Percentiles rank a stretch among this genome's conserved stretches.
phyloP scores from a whole-genome alignment of 495 filamentous ascomycete species.

The Rusavskia elegans region DNA sequence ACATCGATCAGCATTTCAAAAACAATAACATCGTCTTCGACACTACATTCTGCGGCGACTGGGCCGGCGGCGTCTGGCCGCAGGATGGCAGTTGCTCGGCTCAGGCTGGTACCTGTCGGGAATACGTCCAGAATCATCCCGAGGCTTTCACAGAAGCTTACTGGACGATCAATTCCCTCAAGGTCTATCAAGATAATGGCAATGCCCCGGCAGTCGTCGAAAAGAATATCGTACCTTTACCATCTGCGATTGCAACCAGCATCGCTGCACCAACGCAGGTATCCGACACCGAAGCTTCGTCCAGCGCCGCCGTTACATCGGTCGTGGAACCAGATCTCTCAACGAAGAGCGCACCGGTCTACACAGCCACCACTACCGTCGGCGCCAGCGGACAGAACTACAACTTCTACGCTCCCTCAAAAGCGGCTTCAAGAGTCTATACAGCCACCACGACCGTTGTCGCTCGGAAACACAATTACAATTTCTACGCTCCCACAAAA shows the following conservation, averaged over 20 bases:
- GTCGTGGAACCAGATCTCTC: too few relatives aligned
- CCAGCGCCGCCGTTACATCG: too few relatives aligned
- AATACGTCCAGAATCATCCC: conserved; percentile 45
- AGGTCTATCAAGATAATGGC: conserved; percentile 33
- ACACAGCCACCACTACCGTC: too few relatives aligned
- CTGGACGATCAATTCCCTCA: conserved; percentile 50
- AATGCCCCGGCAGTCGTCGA: neutral
- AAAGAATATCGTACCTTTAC: neutral
- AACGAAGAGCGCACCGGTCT: too few relatives aligned
- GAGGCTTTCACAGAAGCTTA: conserved; percentile 39
- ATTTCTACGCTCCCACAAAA: too few relatives aligned
- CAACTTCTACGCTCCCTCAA: too few relatives aligned
- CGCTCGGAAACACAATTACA: too few relatives aligned
- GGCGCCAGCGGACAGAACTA: too few relatives aligned
- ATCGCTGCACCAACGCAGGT: too few relatives aligned
- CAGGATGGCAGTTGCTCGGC: conserved; percentile 14
- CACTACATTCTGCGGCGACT: conserved; percentile 23
- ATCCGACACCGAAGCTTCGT: too few relatives aligned
- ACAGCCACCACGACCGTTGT: too few relatives aligned
- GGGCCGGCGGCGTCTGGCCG: conserved; percentile 34
- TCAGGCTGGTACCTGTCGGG: conserved; percentile 33
- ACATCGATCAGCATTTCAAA: conserved; percentile 42
- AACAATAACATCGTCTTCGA: conserved; percentile 40
- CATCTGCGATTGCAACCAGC: neutral
- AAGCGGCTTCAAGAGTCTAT: too few relatives aligned